These are phyloP conservation scores for Singerocomus rubriflavus DNA, from an alignment of 1,284 basidiomycete genomes.

Conservation along the genomic window DNA sequence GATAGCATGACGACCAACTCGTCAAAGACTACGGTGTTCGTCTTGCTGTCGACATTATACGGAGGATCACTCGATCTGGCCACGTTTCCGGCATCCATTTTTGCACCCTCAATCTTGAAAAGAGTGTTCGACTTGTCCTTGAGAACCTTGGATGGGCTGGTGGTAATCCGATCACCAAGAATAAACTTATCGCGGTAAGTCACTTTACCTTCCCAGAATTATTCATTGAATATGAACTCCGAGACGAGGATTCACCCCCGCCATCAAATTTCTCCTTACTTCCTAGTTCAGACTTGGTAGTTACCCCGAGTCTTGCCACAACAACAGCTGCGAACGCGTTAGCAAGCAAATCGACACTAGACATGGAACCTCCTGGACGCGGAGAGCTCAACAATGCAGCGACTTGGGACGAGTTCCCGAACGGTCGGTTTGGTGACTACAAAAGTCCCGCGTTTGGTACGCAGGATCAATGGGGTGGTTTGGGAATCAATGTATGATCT, in stretches of 20 bases:
- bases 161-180: conserved; percentile 41
- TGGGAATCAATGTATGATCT: conserved; percentile 48
- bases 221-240: conserved; percentile 6
- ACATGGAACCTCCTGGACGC: conserved; percentile 55
- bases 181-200: conserved; percentile 67
- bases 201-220: conserved; percentile 11
- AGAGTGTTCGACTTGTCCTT: conserved; percentile 88
- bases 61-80: conserved; percentile 45
- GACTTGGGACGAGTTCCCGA: conserved; percentile 98
- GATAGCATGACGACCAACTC: conserved; percentile 83
- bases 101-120: conserved; percentile 97
- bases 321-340: conserved; percentile 59
- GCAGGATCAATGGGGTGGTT: conserved; percentile 70
- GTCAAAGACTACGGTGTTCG: conserved; percentile 88
- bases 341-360: conserved; percentile 42
- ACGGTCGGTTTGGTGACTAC: conserved; percentile 98
- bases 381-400: conserved; percentile 73
- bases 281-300: conserved; percentile 42
- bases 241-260: conserved; percentile 40
- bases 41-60: conserved; percentile 77
- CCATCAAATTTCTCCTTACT: conserved; percentile 22
- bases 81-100: conserved; percentile 86
- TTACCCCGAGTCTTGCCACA: conserved; percentile 47
- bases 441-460: conserved; percentile 94
- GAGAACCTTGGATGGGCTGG: conserved; percentile 74